These are phyloP conservation scores for Gloeostereum incarnatum DNA, from an alignment of 768 basidiomycete genomes.

Conservation along the genomic window DNA sequence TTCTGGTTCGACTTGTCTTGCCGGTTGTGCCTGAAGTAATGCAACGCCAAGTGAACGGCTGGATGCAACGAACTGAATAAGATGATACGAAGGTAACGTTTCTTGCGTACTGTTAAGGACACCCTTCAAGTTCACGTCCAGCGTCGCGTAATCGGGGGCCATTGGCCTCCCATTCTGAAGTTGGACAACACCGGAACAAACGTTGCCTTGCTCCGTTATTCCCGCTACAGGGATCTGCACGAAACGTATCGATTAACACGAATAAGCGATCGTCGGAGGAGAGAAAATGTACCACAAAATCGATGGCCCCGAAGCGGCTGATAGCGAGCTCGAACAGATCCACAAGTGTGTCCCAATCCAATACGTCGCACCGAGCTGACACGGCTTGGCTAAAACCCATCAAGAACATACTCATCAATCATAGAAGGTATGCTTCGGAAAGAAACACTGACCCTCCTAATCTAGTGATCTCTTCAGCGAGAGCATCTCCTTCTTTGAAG, in stretches of 20 bases:
- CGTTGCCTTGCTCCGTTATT: constrained; percentile 9
- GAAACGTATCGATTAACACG: background rate
- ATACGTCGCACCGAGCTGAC: constrained; percentile 4
- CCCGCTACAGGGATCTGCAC: constrained; percentile 9
- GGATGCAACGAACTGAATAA: background rate
- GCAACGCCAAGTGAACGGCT: constrained; percentile 6
- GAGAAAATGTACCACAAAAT: constrained; percentile 4
- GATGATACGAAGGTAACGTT: background rate
- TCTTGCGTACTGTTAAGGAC: constrained; percentile 16
- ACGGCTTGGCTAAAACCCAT: constrained; percentile 2
- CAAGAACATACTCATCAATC: background rate
- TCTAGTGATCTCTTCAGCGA: constrained; percentile 9
- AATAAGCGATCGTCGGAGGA: background rate
- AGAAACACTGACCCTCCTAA: constrained; percentile 15
- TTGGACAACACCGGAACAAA: constrained; percentile 1
- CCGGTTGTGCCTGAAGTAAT: constrained; percentile 1
- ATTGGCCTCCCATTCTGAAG: constrained; percentile 1
- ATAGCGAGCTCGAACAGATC: constrained; percentile 3
- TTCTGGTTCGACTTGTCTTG: constrained; percentile 9
- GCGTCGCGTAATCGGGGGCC: constrained; percentile 7
- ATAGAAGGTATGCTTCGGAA: background rate
- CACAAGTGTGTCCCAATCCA: constrained; percentile 2
- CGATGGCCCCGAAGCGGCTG: constrained; percentile 1
- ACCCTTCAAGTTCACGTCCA: constrained; percentile 19
- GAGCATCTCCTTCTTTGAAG: constrained; percentile 11